Evolutionary conservation across 2,329 filamentous ascomycete species (phyloP), one percentile per base, ranked within the genome.

Genomic region (Didymella segeticola): DNA sequence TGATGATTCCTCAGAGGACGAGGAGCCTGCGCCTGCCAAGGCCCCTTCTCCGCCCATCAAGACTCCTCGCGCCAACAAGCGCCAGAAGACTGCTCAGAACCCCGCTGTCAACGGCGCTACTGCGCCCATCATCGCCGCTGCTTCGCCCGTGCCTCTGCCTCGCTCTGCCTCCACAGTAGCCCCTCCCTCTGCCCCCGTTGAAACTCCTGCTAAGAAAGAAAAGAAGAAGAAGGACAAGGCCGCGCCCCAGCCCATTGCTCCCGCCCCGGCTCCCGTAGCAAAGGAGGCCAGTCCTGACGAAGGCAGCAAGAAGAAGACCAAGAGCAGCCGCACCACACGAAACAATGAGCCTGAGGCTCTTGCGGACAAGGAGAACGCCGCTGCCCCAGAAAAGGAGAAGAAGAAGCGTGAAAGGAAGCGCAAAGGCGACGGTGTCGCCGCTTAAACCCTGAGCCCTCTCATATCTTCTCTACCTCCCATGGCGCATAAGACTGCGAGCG

Each of bases 1-100:
- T 8, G 80, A 82, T 46, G 77, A 78, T 0, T 66, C 63, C 1
- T 68, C 62, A 5, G 70, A 71, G 15, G 73, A 74, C 4, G 65
- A 70, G 27, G 58, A 63, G 8, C 63, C 73, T 3, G 71, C 72
- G 5, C 65, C 70, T 42, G 67, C 62, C 52, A 69, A 75, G 64
- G 63, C 72, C 47, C 54, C 71, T 51, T 71, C 74, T 12, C 72
- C 73, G 8, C 66, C 71, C 17, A 62, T 66, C 55, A 75, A 73
- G 60, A 69, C 68, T 9, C 67, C 70, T 30, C 59, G 70, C 53
- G 45, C 64, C 62, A 63, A 64, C 63, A 78, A 79, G 65, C 70
- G 70, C 65, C 76, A 74, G 60, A 74, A 72, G 64, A 67, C 67
- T 2, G 62, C 66, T 8, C 33, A 56, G 15, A 50, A 60, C 20